Percentiles rank a stretch among this genome's conserved stretches.
phyloP scores from a whole-genome alignment of 225 moss, liverwort and hornwort species.

The Physcomitrium patens region DNA sequence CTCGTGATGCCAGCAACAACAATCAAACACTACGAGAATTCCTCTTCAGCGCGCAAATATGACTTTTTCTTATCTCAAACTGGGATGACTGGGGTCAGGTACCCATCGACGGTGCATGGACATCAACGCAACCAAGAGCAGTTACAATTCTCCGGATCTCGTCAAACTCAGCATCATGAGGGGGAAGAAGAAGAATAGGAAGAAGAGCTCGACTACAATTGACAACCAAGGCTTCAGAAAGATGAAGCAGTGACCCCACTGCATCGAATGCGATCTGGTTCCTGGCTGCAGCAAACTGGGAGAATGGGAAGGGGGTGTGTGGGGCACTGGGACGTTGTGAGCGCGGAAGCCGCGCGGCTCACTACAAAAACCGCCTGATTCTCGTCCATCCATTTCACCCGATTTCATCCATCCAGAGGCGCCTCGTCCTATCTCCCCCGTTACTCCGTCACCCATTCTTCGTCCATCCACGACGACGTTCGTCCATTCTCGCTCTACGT shows the following conservation, averaged over 20 bases:
- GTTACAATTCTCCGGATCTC: no score
- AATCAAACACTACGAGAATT: no score
- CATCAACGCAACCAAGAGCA: no score
- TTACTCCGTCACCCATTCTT: background rate
- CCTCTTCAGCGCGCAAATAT: no score
- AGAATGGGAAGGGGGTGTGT: constrained; percentile 45
- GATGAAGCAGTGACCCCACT: constrained; percentile 2
- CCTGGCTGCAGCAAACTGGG: constrained; percentile 26
- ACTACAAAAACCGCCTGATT: constrained; percentile 45
- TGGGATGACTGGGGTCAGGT: no score
- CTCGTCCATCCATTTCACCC: background rate
- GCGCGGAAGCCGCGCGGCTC: constrained; percentile 31
- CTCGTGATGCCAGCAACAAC: background rate
- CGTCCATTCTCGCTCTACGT: no score
- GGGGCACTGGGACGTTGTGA: background rate
- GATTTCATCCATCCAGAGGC: constrained; percentile 29
- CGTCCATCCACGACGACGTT: no score
- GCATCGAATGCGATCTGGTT: constrained; percentile 47
- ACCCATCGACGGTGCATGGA: no score
- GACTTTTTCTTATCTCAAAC: no score
- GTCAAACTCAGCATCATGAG: no score
- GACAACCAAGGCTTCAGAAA: constrained; percentile 11
- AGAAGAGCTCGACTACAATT: constrained; percentile 17
- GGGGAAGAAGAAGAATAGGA: no score
- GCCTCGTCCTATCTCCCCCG: constrained; percentile 43